Base-by-base conservation (phyloP, 2,329 filamentous ascomycete species). In the Didymella arachidicola region DNA sequence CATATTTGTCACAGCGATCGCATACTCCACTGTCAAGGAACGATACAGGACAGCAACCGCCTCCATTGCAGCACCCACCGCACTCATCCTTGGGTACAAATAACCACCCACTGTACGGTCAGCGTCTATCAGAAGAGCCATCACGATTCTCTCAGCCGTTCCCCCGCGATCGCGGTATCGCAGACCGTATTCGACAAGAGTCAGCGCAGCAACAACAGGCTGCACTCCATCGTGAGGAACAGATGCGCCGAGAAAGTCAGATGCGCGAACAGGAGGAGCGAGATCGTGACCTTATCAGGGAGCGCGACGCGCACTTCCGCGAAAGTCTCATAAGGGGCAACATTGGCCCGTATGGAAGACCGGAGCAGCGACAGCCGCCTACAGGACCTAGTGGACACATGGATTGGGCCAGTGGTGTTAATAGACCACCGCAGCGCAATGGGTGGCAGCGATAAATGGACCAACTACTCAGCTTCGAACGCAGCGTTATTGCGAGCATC, bases 1-100 rank as follows among this genome's bases (percentile, higher is more conserved):
- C 53, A 0, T 75, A 71, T 42, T 32, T 68, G 18, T 57, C 66
- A 14, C 74, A 71, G 45, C 70, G 73, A 36, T 72, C 74, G 10
- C 74, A 75, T 30, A 77, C 74, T n/a, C 74, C 73, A 7, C 62
- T 73, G 1, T 69, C 72, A 7, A 63, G 70, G 43, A 42, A 60
- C 6, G 72, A 76, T 11, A 66, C 73, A 49, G 61, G 64, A 3
- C 72, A 72, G 39, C 68, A 70, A 41, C 65, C 65, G 19, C 66
- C 65, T 12, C 65, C 71, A 22, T 55, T 75, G 10, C 73, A 75
- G 42, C 73, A 75, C 53, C 70, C 72, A 7, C 69, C 71, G 7
- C 72, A 73, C 59, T 72, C 72, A 0, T 70, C 71, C 2, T 53
- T 74, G 6, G 71, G 67, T 7, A 62, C 69, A 2, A 68, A 67